These are phyloP conservation scores for Emericellopsis terricola DNA, from an alignment of 495 filamentous ascomycete genomes.

Conservation along the genomic window DNA sequence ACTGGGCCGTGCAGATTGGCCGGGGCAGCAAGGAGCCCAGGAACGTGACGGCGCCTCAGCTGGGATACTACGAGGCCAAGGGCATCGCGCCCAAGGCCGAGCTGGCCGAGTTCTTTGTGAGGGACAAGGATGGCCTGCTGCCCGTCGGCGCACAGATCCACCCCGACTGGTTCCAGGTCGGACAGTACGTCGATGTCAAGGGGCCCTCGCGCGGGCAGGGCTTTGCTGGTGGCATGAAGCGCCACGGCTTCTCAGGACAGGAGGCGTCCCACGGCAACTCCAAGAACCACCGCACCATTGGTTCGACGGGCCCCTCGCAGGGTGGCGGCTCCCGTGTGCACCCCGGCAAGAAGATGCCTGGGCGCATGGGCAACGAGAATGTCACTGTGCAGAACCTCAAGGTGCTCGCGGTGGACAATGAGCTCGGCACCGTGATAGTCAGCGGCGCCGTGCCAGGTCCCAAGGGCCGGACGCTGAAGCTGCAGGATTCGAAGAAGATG, in stretches of 20 bases:
- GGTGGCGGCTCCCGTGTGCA: conserved; percentile 81
- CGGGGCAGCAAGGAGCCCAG: conserved; percentile 53
- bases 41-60: conserved; percentile 59
- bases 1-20: conserved; percentile 84
- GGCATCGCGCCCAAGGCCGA: conserved; percentile 65
- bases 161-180: conserved; percentile 76
- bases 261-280: conserved; percentile 88
- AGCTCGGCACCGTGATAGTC: conserved; percentile 73
- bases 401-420: conserved; percentile 69
- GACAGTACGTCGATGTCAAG: conserved; percentile 77
- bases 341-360: conserved; percentile 95
- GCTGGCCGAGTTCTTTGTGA: conserved; percentile 76
- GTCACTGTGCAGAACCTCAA: conserved; percentile 82
- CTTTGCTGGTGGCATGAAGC: conserved; percentile 95
- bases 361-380: conserved; percentile 75
- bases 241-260: conserved; percentile 74
- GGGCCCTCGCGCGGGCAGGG: conserved; percentile 65
- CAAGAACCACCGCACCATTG: conserved; percentile 75
- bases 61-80: conserved; percentile 69
- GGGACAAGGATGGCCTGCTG: conserved; percentile 51
- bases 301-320: conserved; percentile 71
- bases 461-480: conserved; percentile 61
- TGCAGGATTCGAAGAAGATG: conserved; percentile 89
- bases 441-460: conserved; percentile 73
- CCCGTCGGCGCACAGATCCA: conserved; percentile 53